Conservation (phyloP, 306 rosid species). For the Vigna unguiculata region DNA sequence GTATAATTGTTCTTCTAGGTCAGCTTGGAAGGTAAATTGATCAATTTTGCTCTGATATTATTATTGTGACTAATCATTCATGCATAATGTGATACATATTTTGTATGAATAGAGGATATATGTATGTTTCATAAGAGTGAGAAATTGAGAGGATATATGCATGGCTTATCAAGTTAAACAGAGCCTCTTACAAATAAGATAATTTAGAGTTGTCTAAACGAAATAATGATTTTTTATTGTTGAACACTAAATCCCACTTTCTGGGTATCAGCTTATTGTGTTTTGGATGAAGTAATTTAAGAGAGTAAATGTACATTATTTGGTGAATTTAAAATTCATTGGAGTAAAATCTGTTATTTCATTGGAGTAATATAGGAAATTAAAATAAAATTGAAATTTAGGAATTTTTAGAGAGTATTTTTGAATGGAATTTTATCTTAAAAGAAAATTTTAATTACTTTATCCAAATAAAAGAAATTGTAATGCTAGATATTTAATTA, state of each 20-base stretch:
- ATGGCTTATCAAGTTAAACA: slow-evolving; percentile 19
- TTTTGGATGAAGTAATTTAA: too few species aligned
- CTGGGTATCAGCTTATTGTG: background rate
- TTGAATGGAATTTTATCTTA: too few species aligned
- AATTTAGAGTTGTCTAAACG: background rate
- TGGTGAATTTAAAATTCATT: too few species aligned
- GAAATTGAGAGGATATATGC: slow-evolving; percentile 4
- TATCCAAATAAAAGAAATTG: too few species aligned
- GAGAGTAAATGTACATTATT: too few species aligned
- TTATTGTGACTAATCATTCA: slow-evolving; percentile 13
- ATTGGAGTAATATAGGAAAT: too few species aligned
- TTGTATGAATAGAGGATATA: slow-evolving; percentile 2
- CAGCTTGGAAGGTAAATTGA: slow-evolving; percentile 85
- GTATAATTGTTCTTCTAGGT: slow-evolving; percentile 75
- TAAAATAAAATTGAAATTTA: too few species aligned
- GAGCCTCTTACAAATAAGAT: background rate
- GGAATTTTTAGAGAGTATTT: too few species aligned
- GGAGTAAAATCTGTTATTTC: too few species aligned
- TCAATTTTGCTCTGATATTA: slow-evolving; percentile 32
- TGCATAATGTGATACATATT: background rate
- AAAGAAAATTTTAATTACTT: too few species aligned
- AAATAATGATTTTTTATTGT: background rate
- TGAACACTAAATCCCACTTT: slow-evolving; percentile 3
- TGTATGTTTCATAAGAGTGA: slow-evolving; percentile 20
- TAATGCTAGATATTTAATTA: too few species aligned